A percentile compares a stretch with the other conserved stretches of the same genome.
Evolutionary conservation across 2,329 filamentous ascomycete species (phyloP).

Genomic region (Alternaria metachromatica): DNA sequence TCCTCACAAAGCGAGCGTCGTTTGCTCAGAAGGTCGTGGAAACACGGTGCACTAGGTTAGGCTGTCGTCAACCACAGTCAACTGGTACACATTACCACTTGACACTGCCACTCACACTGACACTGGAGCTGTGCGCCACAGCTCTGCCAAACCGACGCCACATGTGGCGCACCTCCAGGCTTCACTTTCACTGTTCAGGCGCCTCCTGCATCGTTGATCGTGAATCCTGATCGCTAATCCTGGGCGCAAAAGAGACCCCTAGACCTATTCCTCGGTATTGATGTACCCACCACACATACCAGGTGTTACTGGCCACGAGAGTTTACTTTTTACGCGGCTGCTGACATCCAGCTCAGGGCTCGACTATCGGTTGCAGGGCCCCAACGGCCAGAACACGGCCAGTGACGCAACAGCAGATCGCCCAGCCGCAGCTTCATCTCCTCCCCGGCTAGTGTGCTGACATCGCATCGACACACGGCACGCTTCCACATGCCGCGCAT

Average conservation of each 20-base stretch:
- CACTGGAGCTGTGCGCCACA: background rate
- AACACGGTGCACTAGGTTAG: constrained; percentile 4
- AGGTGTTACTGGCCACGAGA: constrained; percentile 1
- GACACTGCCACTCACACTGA: background rate
- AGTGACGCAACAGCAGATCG: constrained; percentile 13
- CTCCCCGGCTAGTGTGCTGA: constrained; percentile 11
- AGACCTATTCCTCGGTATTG: background rate
- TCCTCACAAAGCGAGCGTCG: background rate
- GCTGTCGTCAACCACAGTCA: constrained; percentile 1
- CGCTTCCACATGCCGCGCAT: constrained; percentile 8
- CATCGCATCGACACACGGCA: constrained; percentile 5
- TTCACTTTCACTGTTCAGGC: background rate
- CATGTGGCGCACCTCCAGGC: constrained; percentile 2
- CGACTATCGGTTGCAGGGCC: background rate
- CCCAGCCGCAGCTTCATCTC: constrained; percentile 9
- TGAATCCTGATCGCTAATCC: background rate
- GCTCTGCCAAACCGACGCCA: background rate
- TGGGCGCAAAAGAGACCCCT: background rate
- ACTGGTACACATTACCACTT: background rate
- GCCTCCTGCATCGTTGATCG: background rate
- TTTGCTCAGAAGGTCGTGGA: constrained; percentile 33
- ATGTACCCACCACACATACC: background rate
- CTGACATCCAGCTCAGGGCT: constrained; percentile 1
- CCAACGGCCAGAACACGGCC: constrained; percentile 14
- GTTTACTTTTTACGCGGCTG: background rate